Base-by-base conservation (phyloP, 2,329 filamentous ascomycete genomes). In the Harringtonia aguacate region DNA sequence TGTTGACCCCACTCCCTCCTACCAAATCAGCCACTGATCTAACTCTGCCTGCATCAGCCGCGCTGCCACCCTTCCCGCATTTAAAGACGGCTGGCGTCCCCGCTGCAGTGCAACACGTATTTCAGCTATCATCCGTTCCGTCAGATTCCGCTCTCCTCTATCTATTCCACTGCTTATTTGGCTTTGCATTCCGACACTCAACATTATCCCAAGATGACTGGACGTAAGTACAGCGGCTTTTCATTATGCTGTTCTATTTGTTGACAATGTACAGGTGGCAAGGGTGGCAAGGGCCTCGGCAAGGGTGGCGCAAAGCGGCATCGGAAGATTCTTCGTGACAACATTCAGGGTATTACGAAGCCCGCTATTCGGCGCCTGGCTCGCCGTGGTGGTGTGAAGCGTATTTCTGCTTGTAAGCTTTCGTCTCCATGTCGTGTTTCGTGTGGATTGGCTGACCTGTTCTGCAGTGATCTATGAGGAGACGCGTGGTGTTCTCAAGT, bases 341-440 rank as follows among this genome's bases (percentile, higher is more conserved):
- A 95, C 85, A 95, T 95, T 65, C 89, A 95, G 76, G 89, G 89
- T 73, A 95, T 95, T 66, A 95, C 89, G 64, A 95, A 95, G 85
- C 89, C 89, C 61, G 89, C 89, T 61, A 95, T 95, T 72, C 84
- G 89, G 62, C 89, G 89, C 94, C 88, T 95, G 67, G 89, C 89
- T 55, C 89, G 89, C 73, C 88, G 89, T 92, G 89, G 89, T 70
- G 89, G 89, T 89, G 89, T 95, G 78, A 95, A 95, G 86, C 89
- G 89, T 94, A 95, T 95, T 63, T 95, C 88, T 61, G 89, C 89
- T 66, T 94, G 81, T 86, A 79, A 66, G 76, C 72, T 27, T 27
- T 7, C 24, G 7, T 10, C 8, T 24, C 24, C 31, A n/a, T n/a
- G n/a, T 46, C 18, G 13, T 20, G 31, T 28, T 28, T 0, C 15